Conservation (phyloP, 805 yeast genomes). For the Wickerhamomyces pijperi region DNA sequence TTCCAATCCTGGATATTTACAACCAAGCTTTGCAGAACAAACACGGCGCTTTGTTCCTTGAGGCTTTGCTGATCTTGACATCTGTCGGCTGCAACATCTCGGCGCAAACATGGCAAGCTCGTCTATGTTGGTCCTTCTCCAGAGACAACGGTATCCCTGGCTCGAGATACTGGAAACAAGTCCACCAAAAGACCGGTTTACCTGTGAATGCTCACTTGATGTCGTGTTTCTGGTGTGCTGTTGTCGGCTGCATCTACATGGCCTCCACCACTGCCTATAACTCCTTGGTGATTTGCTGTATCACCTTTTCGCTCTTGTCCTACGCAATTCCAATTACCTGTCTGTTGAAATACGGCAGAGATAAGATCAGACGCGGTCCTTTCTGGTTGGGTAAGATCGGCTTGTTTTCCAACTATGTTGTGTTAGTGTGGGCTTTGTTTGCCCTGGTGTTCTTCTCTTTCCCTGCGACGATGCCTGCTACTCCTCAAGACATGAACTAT, state of each 20-base stretch:
- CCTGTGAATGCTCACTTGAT: conserved; percentile 53
- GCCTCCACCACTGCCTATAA: conserved; percentile 61
- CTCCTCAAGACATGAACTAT: conserved; percentile 55
- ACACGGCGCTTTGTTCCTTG: conserved; percentile 43
- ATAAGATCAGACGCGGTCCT: conserved; percentile 48
- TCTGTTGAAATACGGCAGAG: conserved; percentile 36
- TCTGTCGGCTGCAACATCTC: conserved; percentile 50
- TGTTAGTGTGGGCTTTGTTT: conserved; percentile 47
- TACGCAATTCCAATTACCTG: conserved; percentile 46
- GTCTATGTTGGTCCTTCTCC: conserved; percentile 53
- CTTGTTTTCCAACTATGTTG: conserved; percentile 34
- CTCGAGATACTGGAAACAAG: conserved; percentile 36
- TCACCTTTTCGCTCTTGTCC: conserved; percentile 45
- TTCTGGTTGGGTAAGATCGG: conserved; percentile 57
- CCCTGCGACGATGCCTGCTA: conserved; percentile 55
- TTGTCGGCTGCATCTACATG: conserved; percentile 51
- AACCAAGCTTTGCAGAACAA: conserved; percentile 41
- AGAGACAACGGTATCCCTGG: conserved; percentile 55
- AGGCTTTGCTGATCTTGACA: conserved; percentile 34
- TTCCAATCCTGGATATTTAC: conserved; percentile 52
- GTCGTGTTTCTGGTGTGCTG: conserved; percentile 39
- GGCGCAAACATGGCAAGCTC: conserved; percentile 58
- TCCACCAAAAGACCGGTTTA: conserved; percentile 35
- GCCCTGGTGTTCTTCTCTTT: conserved; percentile 51
- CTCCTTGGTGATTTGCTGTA: conserved; percentile 51